Evolutionary conservation across 2,329 filamentous ascomycete species (phyloP).

Genomic region (Davidsoniella virescens): DNA sequence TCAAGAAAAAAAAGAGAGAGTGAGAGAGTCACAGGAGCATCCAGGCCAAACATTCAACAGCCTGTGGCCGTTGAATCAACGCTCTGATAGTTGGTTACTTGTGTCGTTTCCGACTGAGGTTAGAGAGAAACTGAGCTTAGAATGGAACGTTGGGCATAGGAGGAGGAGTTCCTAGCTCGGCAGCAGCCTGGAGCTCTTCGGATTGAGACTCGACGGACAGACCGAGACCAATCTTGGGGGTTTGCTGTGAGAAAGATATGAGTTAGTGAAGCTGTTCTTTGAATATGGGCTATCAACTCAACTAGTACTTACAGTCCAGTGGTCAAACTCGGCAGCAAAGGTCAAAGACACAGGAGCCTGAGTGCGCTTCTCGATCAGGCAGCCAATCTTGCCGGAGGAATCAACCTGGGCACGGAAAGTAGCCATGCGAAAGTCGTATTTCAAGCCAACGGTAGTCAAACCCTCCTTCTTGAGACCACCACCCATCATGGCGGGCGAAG

Average conservation of each 20-base stretch:
- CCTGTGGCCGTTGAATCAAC: too few relatives aligned
- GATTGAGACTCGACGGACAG: conserved; percentile 77
- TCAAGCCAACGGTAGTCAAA: conserved; percentile 78
- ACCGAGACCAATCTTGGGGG: conserved; percentile 84
- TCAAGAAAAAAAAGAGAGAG: neutral
- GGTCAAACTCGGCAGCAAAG: conserved; percentile 92
- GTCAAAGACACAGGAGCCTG: conserved; percentile 84
- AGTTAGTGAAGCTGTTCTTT: conserved; percentile 15
- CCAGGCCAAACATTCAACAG: neutral
- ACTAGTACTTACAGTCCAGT: conserved; percentile 60
- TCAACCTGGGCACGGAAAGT: conserved; percentile 94
- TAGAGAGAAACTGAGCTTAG: conserved; percentile 24
- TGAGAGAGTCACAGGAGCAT: neutral
- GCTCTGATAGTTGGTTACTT: too few relatives aligned
- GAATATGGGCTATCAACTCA: neutral
- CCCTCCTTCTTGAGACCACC: conserved; percentile 72
- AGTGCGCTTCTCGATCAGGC: conserved; percentile 87
- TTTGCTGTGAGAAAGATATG: conserved; percentile 45
- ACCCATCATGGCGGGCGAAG: conserved; percentile 52
- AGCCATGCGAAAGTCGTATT: conserved; percentile 94
- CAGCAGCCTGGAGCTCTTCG: conserved; percentile 77
- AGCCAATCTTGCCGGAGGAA: conserved; percentile 84
- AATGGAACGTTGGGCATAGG: conserved; percentile 47
- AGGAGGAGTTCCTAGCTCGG: conserved; percentile 42
- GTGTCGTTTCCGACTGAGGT: too few relatives aligned